phyloP scores from a whole-genome alignment of 2,329 filamentous ascomycete genomes.

The Claviceps sp. region DNA sequence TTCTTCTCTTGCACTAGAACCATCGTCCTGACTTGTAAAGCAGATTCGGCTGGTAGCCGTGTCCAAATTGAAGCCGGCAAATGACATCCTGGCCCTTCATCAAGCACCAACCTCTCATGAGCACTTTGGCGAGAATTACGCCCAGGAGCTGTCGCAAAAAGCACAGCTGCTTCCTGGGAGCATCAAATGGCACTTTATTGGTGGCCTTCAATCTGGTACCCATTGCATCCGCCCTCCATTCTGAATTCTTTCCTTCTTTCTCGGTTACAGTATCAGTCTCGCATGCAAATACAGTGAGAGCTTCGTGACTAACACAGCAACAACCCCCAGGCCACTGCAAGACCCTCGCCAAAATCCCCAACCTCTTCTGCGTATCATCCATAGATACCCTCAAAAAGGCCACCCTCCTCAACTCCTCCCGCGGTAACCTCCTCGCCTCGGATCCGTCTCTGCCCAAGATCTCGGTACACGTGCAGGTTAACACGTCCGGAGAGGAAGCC shows the following conservation, averaged over 20 bases:
- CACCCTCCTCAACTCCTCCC: conserved; percentile 61
- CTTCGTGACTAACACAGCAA: neutral
- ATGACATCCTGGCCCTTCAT: conserved; percentile 79
- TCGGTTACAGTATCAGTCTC: neutral
- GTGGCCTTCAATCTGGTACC: conserved; percentile 68
- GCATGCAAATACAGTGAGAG: neutral
- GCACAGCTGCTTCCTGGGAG: conserved; percentile 60
- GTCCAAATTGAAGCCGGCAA: conserved; percentile 87
- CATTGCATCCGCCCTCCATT: neutral
- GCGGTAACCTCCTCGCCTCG: conserved; percentile 40
- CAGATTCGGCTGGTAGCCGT: conserved; percentile 83
- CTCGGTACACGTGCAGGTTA: conserved; percentile 81
- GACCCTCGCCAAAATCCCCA: conserved; percentile 70
- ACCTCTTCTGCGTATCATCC: conserved; percentile 83
- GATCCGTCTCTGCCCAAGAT: conserved; percentile 33
- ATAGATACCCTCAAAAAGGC: conserved; percentile 86
- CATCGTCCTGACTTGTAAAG: neutral
- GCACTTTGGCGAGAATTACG: conserved; percentile 96
- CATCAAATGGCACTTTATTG: conserved; percentile 94
- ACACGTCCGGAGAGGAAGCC: conserved; percentile 75
- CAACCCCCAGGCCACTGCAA: conserved; percentile 74
- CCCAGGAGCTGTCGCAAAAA: conserved; percentile 80
- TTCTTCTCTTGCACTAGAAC: neutral
- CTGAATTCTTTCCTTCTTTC: neutral
- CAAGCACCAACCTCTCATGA: conserved; percentile 42